Evolutionary conservation across 495 filamentous ascomycete genomes (phyloP).

Genomic region (Talaromyces ruber): DNA sequence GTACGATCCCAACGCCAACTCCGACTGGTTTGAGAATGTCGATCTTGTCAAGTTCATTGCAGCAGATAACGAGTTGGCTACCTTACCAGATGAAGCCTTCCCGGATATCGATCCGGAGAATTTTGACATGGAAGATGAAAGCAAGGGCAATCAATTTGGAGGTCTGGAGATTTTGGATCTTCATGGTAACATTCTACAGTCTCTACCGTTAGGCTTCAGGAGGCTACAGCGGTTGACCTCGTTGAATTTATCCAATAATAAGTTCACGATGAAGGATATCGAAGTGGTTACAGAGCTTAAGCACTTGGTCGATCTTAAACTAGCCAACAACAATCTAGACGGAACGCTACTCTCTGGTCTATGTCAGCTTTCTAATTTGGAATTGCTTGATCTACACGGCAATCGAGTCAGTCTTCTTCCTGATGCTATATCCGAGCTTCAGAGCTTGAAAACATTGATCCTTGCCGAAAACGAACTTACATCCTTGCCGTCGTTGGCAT

Average conservation of each 20-base stretch:
- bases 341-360: conserved; percentile 54
- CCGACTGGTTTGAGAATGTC: conserved; percentile 85
- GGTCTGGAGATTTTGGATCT: conserved; percentile 77
- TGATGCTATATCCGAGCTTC: conserved; percentile 50
- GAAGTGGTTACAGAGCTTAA: conserved; percentile 63
- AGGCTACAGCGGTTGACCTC: conserved; percentile 63
- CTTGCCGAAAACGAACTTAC: conserved; percentile 67
- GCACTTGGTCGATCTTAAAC: conserved; percentile 66
- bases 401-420: conserved; percentile 79
- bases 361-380: conserved; percentile 53
- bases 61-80: conserved; percentile 83
- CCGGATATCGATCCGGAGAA: conserved; percentile 58
- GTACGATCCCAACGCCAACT: conserved; percentile 49
- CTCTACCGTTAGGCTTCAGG: conserved; percentile 67
- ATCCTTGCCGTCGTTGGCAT: conserved; percentile 55
- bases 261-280: conserved; percentile 59
- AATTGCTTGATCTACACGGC: conserved; percentile 69
- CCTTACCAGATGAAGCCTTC: conserved; percentile 63
- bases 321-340: conserved; percentile 68
- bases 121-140: conserved; percentile 50
- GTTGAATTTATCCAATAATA: conserved; percentile 82
- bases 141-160: conserved; percentile 67
- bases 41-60: conserved; percentile 84
- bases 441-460: conserved; percentile 63
- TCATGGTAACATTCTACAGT: conserved; percentile 68